Evolutionary conservation across 164 flowering plant genomes (phyloP), one percentile per base, ranked within the genome.

Genomic region (Hamamelis virginiana): DNA sequence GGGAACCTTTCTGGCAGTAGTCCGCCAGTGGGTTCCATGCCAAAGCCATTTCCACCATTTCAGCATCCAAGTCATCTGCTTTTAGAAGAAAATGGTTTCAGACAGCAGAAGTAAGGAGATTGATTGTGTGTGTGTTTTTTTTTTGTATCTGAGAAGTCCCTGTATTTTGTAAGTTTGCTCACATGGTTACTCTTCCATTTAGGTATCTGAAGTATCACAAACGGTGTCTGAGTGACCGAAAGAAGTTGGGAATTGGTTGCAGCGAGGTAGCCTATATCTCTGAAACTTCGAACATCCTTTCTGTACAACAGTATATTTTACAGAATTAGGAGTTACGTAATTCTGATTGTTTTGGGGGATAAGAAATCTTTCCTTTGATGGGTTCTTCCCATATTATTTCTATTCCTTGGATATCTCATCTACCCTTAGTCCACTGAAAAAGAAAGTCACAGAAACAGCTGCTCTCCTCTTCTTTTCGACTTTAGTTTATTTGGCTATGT

Each of bases 31-130:
- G 97, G 97, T 48, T 95, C 99, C 22, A 46, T 86, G 79, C 97
- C 97, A 62, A 92, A 92, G 79, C 70, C 97, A 66, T 86, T 95
- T 74, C 97, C 96, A 58, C 87, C 92, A 44, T 95, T 92, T 82
- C 99, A 92, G 80, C 99, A 95, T 79, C 97, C 99, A 62, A 95
- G 99, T 77, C 99, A 95, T 80, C 92, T 87, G 75, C 90, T 92
- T 67, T 76, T 95, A 53, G 96, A 91, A 80, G 97, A 91, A 80
- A 95, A 92, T 79, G 97, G 97, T 69, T 95, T 91, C 78, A 89
- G 73, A 74, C 97, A 92, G 78, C 97, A 95, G 67, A 87, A 83
- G 99, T 95, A 85, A 86, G 89, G 48, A 60, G 33, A 59, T 58
- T 48, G n/a, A 69, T 57, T 19, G 25, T 50, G 46, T 47, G 44